Percentiles rank a stretch among this genome's conserved stretches.
phyloP scores from a whole-genome alignment of 1,284 basidiomycete species.

The Sphaerobolus stellatus region DNA sequence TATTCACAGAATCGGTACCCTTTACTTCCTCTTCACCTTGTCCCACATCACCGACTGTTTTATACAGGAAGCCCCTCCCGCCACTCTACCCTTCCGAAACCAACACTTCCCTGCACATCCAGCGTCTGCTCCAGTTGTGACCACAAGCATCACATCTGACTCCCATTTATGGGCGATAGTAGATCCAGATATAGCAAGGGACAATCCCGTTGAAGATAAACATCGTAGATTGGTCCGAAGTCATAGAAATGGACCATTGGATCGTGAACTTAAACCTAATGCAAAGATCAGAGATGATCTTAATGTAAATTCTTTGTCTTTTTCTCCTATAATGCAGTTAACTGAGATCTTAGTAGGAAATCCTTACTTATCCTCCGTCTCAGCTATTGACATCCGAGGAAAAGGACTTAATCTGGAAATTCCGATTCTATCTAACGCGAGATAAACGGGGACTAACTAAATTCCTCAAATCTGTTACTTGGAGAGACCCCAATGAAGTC shows the following conservation, averaged over 20 bases:
- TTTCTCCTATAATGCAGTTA: conserved; percentile 8
- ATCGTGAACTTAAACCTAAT: conserved; percentile 95
- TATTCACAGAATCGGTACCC: conserved; percentile 85
- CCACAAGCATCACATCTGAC: conserved; percentile 55
- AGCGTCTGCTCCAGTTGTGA: conserved; percentile 45
- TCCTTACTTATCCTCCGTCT: conserved; percentile 90
- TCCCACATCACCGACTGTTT: conserved; percentile 7
- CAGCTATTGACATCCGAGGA: conserved; percentile 86
- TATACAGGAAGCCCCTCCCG: conserved; percentile 14
- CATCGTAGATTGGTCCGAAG: conserved; percentile 92
- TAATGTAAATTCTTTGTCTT: conserved; percentile 56
- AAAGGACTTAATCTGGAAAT: conserved; percentile 98
- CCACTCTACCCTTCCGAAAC: conserved; percentile 8
- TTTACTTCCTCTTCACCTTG: conserved; percentile 18
- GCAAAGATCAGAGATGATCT: conserved; percentile 93
- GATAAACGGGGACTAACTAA: conserved; percentile 94
- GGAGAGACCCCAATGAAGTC: conserved; percentile 94
- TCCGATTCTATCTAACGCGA: conserved; percentile 92
- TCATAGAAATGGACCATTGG: conserved; percentile 92
- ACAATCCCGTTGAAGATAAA: conserved; percentile 98
- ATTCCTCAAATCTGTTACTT: conserved; percentile 97
- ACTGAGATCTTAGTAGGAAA: conserved; percentile 55
- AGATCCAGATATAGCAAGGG: conserved; percentile 86
- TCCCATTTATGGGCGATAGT: conserved; percentile 83
- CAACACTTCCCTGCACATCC: conserved; percentile 37